Evolutionary conservation across 2,329 filamentous ascomycete genomes (phyloP), one percentile per base, ranked within the genome.

Genomic region (Penicillium sp.): DNA sequence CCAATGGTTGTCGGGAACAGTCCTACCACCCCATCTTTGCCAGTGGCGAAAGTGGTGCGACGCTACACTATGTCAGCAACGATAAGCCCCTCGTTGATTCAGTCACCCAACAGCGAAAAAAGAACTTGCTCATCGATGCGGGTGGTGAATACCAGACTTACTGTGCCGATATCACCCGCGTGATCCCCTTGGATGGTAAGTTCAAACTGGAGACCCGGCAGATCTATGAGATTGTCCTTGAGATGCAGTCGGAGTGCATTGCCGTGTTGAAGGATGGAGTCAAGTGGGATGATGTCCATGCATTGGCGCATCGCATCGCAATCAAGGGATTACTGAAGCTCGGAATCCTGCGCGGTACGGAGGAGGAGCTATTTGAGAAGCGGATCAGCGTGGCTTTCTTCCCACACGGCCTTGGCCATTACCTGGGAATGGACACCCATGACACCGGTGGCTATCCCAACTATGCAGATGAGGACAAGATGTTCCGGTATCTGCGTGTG

Each of bases 21-120:
- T 87, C 93, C 0, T 99, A 99, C 71, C 85, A 88, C 47, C 84
- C 92, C n/a, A 97, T 99, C 65, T 91, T 90, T 46, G 93, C 90
- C 2, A 86, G 89, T 1, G 93, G 93, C 1, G 71, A 81, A n/a
- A 95, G 95, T 69, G 92, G 90, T 6, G 87, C 89, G 14, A 93
- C 90, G 0, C 79, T 98, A 42, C 95, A 99, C 75, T 99, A 99
- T 73, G 83, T 84, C 44, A 85, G 83, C 52, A 98, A 99, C 71
- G 82, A 96, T 67, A 83, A 89, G 65, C 76, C 86, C 1, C 83
- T 98, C 19, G 77, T 78, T 3, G 86, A 87, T 26, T 57, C 65
- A 2, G 51, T 27, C 3, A 75, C 74, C 2, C 67, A 74, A 33
- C 56, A 68, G 54, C 72, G 69, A 29, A 84, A 87, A 56, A 86